Evolutionary conservation across 2,329 filamentous ascomycete genomes (phyloP).

Genomic region (Acarospora socialis): DNA sequence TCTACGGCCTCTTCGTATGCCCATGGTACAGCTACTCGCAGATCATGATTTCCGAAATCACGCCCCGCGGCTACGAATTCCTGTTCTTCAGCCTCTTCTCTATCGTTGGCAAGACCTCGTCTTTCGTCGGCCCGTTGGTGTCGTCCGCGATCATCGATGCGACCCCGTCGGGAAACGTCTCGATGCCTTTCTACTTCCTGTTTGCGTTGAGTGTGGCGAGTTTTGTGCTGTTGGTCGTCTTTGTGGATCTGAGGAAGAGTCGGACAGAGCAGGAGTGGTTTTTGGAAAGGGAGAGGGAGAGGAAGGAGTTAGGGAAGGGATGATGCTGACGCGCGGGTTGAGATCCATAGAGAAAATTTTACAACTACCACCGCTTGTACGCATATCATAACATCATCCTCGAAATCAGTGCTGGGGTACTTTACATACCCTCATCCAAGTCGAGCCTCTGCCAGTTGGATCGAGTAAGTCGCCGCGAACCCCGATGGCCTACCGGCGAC

Average conservation of each 20-base stretch:
- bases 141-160: constrained; percentile 55
- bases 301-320: too few species aligned
- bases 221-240: constrained; percentile 37
- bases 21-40: constrained; percentile 59
- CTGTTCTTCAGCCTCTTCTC: constrained; percentile 57
- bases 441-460: too few species aligned
- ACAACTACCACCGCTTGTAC: too few species aligned
- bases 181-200: constrained; percentile 52
- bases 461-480: too few species aligned
- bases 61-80: constrained; percentile 53
- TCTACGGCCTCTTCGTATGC: constrained; percentile 52
- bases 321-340: too few species aligned
- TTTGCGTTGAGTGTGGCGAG: constrained; percentile 44
- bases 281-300: constrained; percentile 26
- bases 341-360: too few species aligned
- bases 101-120: constrained; percentile 54
- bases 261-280: constrained; percentile 44
- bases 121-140: constrained; percentile 56
- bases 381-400: too few species aligned
- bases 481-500: too few species aligned
- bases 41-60: constrained; percentile 58
- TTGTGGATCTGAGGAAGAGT: constrained; percentile 48
- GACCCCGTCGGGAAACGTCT: constrained; percentile 40
- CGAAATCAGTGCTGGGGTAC: too few species aligned
- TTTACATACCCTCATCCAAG: too few species aligned